These are phyloP conservation scores for Fusarium chuoi DNA, from an alignment of 2,329 filamentous ascomycete species.

Conservation along the genomic window DNA sequence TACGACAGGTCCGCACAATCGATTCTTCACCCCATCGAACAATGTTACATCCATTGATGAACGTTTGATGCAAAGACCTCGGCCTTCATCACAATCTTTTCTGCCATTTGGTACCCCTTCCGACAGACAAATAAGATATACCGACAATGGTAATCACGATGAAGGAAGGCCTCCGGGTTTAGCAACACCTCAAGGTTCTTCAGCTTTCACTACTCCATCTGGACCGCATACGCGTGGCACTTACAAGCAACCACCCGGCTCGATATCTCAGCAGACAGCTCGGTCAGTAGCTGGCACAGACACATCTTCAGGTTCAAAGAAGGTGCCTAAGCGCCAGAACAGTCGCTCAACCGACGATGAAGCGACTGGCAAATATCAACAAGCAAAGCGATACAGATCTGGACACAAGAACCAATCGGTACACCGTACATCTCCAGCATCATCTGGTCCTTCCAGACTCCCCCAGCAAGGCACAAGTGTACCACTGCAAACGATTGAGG, in stretches of 20 bases:
- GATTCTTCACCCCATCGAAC: not conserved
- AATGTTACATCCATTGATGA: not conserved
- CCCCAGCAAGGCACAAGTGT: not conserved
- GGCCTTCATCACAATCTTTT: not conserved
- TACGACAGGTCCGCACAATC: not conserved
- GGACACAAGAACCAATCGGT: not conserved
- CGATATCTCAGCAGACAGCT: not conserved
- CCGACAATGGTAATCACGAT: constrained; percentile 9
- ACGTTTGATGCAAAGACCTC: not conserved
- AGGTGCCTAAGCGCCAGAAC: constrained; percentile 30
- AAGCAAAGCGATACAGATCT: constrained; percentile 7
- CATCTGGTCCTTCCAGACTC: not conserved
- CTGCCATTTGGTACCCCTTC: not conserved
- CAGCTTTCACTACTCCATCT: not conserved
- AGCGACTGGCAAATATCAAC: not conserved
- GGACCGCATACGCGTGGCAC: constrained; percentile 3
- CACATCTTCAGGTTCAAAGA: constrained; percentile 10
- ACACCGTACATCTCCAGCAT: not conserved
- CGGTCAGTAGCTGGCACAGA: constrained; percentile 7
- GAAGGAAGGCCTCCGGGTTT: constrained; percentile 18
- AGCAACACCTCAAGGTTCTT: not conserved
- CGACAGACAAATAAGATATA: constrained; percentile 10
- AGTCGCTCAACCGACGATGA: constrained; percentile 30
- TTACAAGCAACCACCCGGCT: not conserved
- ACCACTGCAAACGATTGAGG: not conserved